These are phyloP conservation scores for Primulina huaijiensis DNA, from an alignment of 257 asterid genomes.

Conservation along the genomic window DNA sequence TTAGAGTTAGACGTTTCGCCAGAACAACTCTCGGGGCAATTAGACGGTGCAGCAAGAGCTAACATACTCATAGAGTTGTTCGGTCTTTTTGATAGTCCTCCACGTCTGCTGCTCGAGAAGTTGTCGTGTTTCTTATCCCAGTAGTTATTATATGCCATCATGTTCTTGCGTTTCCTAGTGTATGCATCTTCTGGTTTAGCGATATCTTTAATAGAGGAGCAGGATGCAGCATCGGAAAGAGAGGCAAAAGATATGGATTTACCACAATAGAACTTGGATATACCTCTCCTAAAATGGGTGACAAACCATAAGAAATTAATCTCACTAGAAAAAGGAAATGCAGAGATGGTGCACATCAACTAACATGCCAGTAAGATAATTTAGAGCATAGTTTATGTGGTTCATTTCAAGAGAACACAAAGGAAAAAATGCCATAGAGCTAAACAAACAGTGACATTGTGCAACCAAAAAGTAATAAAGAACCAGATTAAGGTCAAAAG, in stretches of 20 bases:
- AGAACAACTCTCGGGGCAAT: constrained; percentile 45
- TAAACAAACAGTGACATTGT: background rate
- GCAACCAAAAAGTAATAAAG: background rate
- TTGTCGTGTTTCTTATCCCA: constrained; percentile 48
- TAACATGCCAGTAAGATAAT: background rate
- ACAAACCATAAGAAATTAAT: constrained; percentile 21
- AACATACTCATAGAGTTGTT: constrained; percentile 51
- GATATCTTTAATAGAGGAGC: constrained; percentile 54
- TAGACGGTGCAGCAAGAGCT: constrained; percentile 44
- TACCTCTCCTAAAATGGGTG: constrained; percentile 38
- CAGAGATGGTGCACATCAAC: background rate
- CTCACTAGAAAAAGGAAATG: constrained; percentile 3
- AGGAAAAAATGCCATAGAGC: too few relatives aligned
- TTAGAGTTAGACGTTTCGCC: constrained; percentile 52
- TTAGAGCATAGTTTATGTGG: background rate
- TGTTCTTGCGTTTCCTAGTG: constrained; percentile 65
- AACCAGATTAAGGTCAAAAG: background rate
- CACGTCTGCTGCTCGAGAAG: constrained; percentile 32
- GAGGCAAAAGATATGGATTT: constrained; percentile 56
- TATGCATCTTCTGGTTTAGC: constrained; percentile 64
- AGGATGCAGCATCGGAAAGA: constrained; percentile 54
- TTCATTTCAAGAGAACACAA: background rate
- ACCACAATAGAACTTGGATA: constrained; percentile 43
- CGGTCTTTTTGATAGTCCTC: constrained; percentile 55
- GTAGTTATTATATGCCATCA: constrained; percentile 49